phyloP scores from a whole-genome alignment of 2,329 filamentous ascomycete genomes.

The Xylaria sp. region DNA sequence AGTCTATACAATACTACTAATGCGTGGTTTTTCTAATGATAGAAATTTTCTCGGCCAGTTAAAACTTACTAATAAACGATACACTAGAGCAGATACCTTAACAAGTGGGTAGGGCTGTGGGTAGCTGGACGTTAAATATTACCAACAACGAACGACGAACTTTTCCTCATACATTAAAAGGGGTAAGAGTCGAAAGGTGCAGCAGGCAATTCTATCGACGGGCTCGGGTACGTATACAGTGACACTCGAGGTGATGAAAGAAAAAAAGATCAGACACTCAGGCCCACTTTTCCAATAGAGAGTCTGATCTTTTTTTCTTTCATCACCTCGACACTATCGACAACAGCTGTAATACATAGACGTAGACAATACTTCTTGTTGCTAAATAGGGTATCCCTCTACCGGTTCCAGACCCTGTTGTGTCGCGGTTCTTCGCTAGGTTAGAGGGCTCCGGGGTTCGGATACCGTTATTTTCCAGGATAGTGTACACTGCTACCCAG shows the following conservation, averaged over 20 bases:
- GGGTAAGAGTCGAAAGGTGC: neutral
- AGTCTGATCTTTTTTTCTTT: no score
- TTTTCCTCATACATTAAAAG: neutral
- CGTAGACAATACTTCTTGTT: neutral
- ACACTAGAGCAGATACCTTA: neutral
- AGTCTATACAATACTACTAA: slow-evolving; percentile 11
- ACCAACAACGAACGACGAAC: neutral
- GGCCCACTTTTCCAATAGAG: no score
- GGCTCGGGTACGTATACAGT: neutral
- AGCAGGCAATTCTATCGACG: neutral
- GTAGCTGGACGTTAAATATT: slow-evolving; percentile 17
- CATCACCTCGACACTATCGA: no score
- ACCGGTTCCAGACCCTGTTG: slow-evolving; percentile 8
- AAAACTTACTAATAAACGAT: slow-evolving; percentile 6
- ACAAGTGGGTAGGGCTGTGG: slow-evolving; percentile 27
- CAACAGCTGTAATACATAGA: neutral
- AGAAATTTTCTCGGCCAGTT: slow-evolving; percentile 16
- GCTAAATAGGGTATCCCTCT: slow-evolving; percentile 7
- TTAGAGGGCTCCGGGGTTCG: slow-evolving; percentile 12
- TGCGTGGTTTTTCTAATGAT: slow-evolving; percentile 39
- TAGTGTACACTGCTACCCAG: neutral
- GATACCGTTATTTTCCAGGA: slow-evolving; percentile 24
- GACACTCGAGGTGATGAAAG: no score
- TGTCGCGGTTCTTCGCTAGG: slow-evolving; percentile 14
- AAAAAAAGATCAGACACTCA: no score